Base-by-base conservation (phyloP, 495 filamentous ascomycete species). In the Aspergillus avenaceus region DNA sequence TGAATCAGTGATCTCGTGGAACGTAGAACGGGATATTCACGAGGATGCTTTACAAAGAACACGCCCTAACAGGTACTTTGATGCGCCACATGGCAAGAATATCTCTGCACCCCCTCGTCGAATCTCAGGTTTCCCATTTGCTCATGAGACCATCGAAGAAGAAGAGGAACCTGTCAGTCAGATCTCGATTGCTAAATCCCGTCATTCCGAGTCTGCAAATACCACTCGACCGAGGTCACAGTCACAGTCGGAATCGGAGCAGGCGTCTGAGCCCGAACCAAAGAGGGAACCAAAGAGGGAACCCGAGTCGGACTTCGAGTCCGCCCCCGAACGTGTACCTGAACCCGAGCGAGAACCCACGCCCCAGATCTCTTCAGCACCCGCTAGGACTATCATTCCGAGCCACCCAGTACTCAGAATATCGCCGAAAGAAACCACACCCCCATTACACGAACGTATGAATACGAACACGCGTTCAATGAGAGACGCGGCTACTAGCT, bases 1-100 rank as follows among this genome's bases (percentile, higher is more conserved):
- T 45, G 67, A 64, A 4, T 74, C 71, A 2, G 58, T 66, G 7
- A 44, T 67, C 2, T 74, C 71, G 5, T 76, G 61, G 54, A 55
- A 53, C 9, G 40, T 76, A n/a, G 73, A 76, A 28, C 70, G 73
- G n/a, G 65, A 71, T 34, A 58, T 74, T 43, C 66, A 74, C 31
- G 62, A 66, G 8, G 71, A 73, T 47, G 50, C 71, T 24, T 37
- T 76, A 8, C 64, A 67, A 53, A 60, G 71, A 23, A 70, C 68
- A 25, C 56, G 63, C 18, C 60, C 66, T 28, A 54, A 58, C 42
- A 52, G 57, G 34, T 65, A 58, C 41, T 53, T 45, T 14, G 49
- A 55, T 16, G 58, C 55, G 11, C 43, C 43, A 2, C 66, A 64
- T 18, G 69, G 69, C 1, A 58, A 52, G 27, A 72, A 68, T 24